These are phyloP conservation scores for Fusarium coffeatum DNA, from an alignment of 2,329 filamentous ascomycete species.

Conservation along the genomic window DNA sequence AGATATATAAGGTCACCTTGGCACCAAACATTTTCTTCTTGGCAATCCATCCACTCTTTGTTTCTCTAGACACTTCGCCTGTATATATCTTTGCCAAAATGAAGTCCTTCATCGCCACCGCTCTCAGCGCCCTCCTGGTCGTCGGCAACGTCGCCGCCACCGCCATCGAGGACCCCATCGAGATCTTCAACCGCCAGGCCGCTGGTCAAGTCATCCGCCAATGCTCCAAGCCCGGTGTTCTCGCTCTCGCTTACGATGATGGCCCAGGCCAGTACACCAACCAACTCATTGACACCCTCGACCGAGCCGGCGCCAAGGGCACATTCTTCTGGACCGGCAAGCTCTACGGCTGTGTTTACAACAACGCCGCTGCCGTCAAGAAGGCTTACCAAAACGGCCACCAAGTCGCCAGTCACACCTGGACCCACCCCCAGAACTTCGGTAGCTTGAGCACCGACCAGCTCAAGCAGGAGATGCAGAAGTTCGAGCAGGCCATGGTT, in stretches of 20 bases:
- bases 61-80: neutral
- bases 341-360: conserved; percentile 63
- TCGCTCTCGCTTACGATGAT: conserved; percentile 67
- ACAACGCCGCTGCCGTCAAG: conserved; percentile 64
- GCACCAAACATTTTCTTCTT: neutral
- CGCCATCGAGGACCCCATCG: conserved; percentile 52
- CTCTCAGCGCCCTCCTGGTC: conserved; percentile 33
- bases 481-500: conserved; percentile 62
- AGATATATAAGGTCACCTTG: conserved; percentile 17
- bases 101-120: conserved; percentile 20
- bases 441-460: conserved; percentile 53
- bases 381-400: conserved; percentile 63
- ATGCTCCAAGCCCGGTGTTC: conserved; percentile 57
- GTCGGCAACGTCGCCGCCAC: conserved; percentile 46
- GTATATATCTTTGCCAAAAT: conserved; percentile 15
- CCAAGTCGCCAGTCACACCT: conserved; percentile 66
- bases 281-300: conserved; percentile 62
- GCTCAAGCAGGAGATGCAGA: conserved; percentile 61
- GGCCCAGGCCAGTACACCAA: conserved; percentile 63
- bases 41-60: neutral
- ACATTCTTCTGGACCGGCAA: conserved; percentile 67
- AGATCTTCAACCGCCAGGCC: conserved; percentile 53
- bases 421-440: conserved; percentile 61
- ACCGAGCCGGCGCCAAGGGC: conserved; percentile 60
- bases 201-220: conserved; percentile 59